Evolutionary conservation across 1,284 basidiomycete genomes (phyloP).

Genomic region (Ceratobasidium sp.): DNA sequence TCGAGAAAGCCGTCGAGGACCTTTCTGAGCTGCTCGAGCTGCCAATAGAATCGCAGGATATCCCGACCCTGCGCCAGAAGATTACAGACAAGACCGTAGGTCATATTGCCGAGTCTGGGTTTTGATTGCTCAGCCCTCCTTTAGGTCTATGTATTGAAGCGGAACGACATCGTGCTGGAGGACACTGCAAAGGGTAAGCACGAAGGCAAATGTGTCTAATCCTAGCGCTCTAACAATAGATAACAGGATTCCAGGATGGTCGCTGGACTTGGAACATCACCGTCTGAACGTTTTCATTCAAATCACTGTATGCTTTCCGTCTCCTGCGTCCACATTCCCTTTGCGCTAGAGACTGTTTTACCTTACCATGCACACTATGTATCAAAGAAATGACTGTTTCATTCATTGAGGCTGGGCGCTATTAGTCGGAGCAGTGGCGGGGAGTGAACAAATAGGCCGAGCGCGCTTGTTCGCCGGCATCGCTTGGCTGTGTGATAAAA

Average conservation of each 20-base stretch:
- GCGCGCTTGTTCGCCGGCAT: not conserved
- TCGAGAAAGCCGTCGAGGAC: conserved; percentile 96
- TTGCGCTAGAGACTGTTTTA: conserved; percentile 40
- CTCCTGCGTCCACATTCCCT: conserved; percentile 13
- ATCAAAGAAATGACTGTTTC: conserved; percentile 32
- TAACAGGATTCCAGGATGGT: conserved; percentile 86
- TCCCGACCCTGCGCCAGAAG: conserved; percentile 86
- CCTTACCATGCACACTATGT: conserved; percentile 41
- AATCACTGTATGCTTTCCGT: conserved; percentile 18
- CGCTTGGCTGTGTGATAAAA: conserved; percentile 26
- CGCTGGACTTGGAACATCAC: conserved; percentile 81
- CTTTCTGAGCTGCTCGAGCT: conserved; percentile 92
- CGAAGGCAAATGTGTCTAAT: not conserved
- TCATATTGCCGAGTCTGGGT: conserved; percentile 46
- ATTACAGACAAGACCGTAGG: conserved; percentile 93
- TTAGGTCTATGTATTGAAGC: conserved; percentile 95
- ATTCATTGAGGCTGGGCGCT: conserved; percentile 13
- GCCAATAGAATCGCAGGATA: conserved; percentile 87
- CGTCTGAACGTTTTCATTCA: conserved; percentile 56
- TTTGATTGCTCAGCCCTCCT: conserved; percentile 17
- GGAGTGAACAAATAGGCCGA: conserved; percentile 17
- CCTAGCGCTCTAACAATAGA: not conserved
- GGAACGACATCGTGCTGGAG: conserved; percentile 94
- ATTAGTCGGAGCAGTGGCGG: no score
- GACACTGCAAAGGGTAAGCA: conserved; percentile 76